Evolutionary conservation across 805 yeast species (phyloP).

Genomic region (Pichia californica): DNA sequence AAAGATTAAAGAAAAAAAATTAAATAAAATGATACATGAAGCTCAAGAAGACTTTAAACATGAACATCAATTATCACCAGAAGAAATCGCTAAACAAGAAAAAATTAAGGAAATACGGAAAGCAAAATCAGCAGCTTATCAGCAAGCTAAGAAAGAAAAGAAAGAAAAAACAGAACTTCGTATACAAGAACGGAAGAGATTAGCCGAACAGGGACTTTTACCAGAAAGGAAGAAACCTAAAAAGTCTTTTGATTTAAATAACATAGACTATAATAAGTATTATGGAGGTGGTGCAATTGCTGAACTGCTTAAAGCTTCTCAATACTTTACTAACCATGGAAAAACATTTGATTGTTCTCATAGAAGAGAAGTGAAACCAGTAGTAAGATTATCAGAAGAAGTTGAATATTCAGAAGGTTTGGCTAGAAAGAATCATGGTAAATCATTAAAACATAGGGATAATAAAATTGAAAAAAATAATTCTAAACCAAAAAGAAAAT

Average conservation of each 20-base stretch:
- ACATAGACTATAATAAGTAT: slow-evolving; percentile 7
- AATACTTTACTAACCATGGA: slow-evolving; percentile 21
- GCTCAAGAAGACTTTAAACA: neutral
- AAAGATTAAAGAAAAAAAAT: slow-evolving; percentile 8
- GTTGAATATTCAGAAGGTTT: slow-evolving; percentile 1
- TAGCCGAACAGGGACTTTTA: neutral
- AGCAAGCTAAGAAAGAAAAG: slow-evolving; percentile 1
- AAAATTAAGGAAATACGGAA: slow-evolving; percentile 1
- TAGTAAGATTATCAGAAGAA: slow-evolving; percentile 18
- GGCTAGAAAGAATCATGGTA: slow-evolving; percentile 7
- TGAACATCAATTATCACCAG: slow-evolving; percentile 5
- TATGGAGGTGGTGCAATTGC: slow-evolving; percentile 18
- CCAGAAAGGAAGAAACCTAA: neutral
- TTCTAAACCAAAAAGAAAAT: neutral
- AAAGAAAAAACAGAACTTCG: neutral
- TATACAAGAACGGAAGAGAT: slow-evolving; percentile 1
- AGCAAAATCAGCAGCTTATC: neutral
- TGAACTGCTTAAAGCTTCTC: slow-evolving; percentile 21
- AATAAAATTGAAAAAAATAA: neutral
- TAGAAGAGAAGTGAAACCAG: slow-evolving; percentile 18
- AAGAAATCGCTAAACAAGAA: slow-evolving; percentile 4
- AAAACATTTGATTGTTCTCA: slow-evolving; percentile 15
- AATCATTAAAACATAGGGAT: slow-evolving; percentile 4
- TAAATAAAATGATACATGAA: slow-evolving; percentile 1
- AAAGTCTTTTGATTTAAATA: neutral